phyloP scores from a whole-genome alignment of 1,284 basidiomycete genomes.

The Cystobasidium sp. region DNA sequence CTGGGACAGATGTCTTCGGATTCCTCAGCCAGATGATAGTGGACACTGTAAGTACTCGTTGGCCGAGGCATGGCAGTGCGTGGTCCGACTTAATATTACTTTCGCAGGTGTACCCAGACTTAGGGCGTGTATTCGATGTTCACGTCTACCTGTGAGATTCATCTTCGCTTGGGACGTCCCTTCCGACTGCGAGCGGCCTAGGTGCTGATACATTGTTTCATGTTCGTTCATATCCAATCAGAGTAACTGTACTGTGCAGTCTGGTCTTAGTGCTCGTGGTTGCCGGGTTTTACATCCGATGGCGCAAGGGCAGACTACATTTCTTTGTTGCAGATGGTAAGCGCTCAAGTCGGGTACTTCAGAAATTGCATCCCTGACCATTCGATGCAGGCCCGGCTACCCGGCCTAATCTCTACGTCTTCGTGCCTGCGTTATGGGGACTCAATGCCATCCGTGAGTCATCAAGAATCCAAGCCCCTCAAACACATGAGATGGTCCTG shows the following conservation, averaged over 20 bases:
- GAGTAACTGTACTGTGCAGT: background rate
- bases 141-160: constrained; percentile 1
- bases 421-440: constrained; percentile 10
- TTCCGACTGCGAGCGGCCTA: background rate
- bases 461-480: background rate
- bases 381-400: constrained; percentile 3
- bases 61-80: background rate
- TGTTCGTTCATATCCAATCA: background rate
- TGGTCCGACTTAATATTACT: background rate
- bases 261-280: background rate
- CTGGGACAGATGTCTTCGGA: background rate
- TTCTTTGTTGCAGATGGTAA: constrained; percentile 4
- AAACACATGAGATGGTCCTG: too few species aligned
- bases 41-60: background rate
- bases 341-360: too few species aligned
- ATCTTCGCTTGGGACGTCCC: background rate
- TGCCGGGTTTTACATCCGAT: constrained; percentile 12
- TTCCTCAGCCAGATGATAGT: constrained; percentile 1
- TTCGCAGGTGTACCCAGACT: background rate
- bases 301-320: background rate
- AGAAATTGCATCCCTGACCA: too few species aligned
- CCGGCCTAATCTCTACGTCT: background rate
- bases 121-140: background rate
- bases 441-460: constrained; percentile 1
- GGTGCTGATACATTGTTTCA: background rate